These are phyloP conservation scores for Zoysia japonica DNA, from an alignment of 176 grass and related monocot species.

Conservation along the genomic window DNA sequence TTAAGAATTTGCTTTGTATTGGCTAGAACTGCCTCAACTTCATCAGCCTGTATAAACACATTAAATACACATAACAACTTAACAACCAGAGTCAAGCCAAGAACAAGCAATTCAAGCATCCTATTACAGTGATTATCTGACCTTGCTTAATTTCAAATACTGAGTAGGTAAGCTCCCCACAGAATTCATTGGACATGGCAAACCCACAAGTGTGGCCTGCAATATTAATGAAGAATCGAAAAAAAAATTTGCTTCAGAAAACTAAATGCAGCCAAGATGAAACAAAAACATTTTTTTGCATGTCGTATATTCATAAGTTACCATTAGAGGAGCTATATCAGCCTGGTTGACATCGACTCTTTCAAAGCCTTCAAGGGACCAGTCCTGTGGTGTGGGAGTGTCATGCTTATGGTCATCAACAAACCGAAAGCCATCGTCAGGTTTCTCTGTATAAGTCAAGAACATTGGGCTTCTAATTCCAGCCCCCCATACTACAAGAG, in stretches of 20 bases:
- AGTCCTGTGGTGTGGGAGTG: constrained; percentile 69
- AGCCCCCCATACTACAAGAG: constrained; percentile 93
- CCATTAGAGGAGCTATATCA: constrained; percentile 95
- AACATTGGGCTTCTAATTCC: constrained; percentile 74
- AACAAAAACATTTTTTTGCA: constrained; percentile 34
- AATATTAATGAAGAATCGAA: constrained; percentile 36
- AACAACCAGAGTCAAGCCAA: constrained; percentile 15
- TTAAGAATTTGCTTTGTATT: constrained; percentile 99
- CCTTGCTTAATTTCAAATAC: constrained; percentile 85
- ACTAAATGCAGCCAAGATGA: constrained; percentile 32
- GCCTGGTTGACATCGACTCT: constrained; percentile 97
- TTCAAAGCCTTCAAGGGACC: constrained; percentile 84
- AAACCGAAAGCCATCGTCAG: constrained; percentile 85
- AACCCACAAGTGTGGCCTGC: constrained; percentile 91
- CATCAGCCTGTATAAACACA: constrained; percentile 69
- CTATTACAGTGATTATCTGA: constrained; percentile 30
- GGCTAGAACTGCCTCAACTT: constrained; percentile 89
- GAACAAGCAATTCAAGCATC: constrained; percentile 26
- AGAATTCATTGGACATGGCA: constrained; percentile 90
- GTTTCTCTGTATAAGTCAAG: constrained; percentile 56
- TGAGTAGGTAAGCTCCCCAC: constrained; percentile 82
- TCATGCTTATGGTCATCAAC: constrained; percentile 95
- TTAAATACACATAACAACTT: constrained; percentile 8
- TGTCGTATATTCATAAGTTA: constrained; percentile 44
- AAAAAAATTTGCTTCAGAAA: constrained; percentile 32